A percentile compares a stretch with the other conserved stretches of the same genome.
These are phyloP conservation scores for Chlorella sp. DNA, from an alignment of 139 green algal species.

Conservation along the genomic window DNA sequence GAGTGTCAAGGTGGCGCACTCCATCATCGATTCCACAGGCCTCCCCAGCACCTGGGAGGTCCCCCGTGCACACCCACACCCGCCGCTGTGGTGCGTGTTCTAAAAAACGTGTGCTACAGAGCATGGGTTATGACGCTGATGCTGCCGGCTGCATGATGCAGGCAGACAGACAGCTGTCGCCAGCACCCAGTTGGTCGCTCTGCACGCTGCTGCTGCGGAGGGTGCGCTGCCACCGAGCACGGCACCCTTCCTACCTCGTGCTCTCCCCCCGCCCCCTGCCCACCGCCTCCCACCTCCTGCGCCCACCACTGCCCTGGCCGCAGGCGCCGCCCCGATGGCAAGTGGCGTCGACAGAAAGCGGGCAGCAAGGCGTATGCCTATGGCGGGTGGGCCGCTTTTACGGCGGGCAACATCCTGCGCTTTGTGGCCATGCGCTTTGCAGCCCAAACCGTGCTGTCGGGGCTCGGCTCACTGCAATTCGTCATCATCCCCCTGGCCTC, in stretches of 20 bases:
- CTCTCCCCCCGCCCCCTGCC: no score
- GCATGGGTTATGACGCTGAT: no score
- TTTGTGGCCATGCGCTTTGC: conserved; percentile 65
- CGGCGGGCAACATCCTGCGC: conserved; percentile 57
- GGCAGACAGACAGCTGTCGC: no score
- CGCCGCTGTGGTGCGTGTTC: conserved; percentile 40
- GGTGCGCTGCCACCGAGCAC: background rate
- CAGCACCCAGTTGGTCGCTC: no score
- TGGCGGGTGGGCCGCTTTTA: conserved; percentile 53
- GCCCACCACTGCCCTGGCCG: background rate
- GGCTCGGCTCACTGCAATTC: conserved; percentile 58
- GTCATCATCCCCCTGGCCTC: conserved; percentile 61
- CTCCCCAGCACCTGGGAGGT: conserved; percentile 39
- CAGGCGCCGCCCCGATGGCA: conserved; percentile 59
- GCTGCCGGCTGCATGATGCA: no score
- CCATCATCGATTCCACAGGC: conserved; percentile 52
- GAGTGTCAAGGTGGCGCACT: conserved; percentile 52
- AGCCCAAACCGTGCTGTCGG: conserved; percentile 58
- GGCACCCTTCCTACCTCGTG: no score
- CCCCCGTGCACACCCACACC: background rate
- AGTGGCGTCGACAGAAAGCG: conserved; percentile 49
- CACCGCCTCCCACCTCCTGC: no score
- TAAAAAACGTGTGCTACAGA: background rate
- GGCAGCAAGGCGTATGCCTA: conserved; percentile 50
- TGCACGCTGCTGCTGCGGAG: no score